Evolutionary conservation across 306 rosid species (phyloP), one percentile per base, ranked within the genome.

Genomic region (Hippophae tibetana): DNA sequence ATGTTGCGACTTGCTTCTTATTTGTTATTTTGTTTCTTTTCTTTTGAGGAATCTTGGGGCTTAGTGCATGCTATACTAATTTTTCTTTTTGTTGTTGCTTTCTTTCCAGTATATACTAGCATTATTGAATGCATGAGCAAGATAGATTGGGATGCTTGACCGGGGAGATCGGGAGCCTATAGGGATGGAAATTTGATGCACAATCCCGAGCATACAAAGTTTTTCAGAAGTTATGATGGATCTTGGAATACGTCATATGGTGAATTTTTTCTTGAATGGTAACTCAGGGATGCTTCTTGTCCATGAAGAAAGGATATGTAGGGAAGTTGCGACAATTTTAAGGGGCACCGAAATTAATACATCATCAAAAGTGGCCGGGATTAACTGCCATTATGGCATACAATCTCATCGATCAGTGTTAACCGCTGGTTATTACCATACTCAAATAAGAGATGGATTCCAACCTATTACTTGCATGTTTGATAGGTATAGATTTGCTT

Each of bases 261-360:
- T 11, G 60, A 74, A 10, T 90, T 84, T 77, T 90, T 86, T 62
- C 95, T 90, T 31, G 68, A 79, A 62, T 90, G 97, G 97, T 90
- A 18, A 90, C 80, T 86, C 95, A 0, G 82, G 76, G 54, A 78
- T 82, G 95, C 81, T 90, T 72, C 82, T 84, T 43, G 74, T 61
- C 68, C 97, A 90, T 70, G 97, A 95, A 12, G 86, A 90, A 69
- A 82, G 94, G 72, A 63, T 90, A 42, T 87, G 94, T 77, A 82
- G 76, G 71, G 95, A 81, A 64, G 95, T 86, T 52, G 90, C 75
- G 81, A 70, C 89, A 43, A 77, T 87, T 75, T 90, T 90, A 65
- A 66, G 85, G 78, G 90, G 88, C 47, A 78, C 75, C 13, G 84
- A 84, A 72, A 85, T 80, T 50, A 68, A 64, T 54, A 63, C 66